Evolutionary conservation across 228 moss, liverwort and hornwort species (phyloP).

Genomic region (Sphagnum fallax): DNA sequence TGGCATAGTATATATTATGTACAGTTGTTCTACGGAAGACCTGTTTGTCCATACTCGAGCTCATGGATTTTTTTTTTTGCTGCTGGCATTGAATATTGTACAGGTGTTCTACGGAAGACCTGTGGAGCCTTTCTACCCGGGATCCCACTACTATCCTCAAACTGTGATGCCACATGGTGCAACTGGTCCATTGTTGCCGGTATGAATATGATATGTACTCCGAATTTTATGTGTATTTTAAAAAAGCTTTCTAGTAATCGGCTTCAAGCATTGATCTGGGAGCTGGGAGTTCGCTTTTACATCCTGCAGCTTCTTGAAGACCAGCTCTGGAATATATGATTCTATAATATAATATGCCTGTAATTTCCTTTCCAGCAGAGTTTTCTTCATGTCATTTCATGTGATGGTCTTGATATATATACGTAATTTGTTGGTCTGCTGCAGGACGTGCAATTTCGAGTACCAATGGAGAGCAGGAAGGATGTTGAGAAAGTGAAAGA

Average conservation of each 20-base stretch:
- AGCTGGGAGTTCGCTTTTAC: not conserved
- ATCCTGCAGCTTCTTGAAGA: not conserved
- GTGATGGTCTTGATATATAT: too few species aligned
- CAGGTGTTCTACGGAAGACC: conserved; percentile 11
- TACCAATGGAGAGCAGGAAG: conserved; percentile 47
- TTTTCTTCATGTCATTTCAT: too few species aligned
- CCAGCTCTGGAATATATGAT: too few species aligned
- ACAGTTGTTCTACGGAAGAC: too few species aligned
- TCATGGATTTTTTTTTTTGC: too few species aligned
- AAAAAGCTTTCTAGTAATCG: not conserved
- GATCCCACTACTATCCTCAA: conserved; percentile 4
- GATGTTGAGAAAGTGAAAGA: conserved; percentile 54
- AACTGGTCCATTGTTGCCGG: conserved; percentile 23
- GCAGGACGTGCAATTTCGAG: conserved; percentile 57
- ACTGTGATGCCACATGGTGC: conserved; percentile 13
- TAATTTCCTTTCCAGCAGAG: too few species aligned
- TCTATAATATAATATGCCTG: too few species aligned
- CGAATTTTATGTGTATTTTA: not conserved
- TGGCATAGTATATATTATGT: too few species aligned
- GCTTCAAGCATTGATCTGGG: not conserved
- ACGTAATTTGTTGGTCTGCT: not conserved
- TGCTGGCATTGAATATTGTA: not conserved
- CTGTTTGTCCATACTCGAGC: too few species aligned
- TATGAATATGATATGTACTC: conserved; percentile 1
- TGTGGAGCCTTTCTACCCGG: conserved; percentile 2